Percentiles rank a stretch among this genome's conserved stretches.
Conservation (phyloP, 345 rosid species). For the Eucalyptus polyanthemos region DNA sequence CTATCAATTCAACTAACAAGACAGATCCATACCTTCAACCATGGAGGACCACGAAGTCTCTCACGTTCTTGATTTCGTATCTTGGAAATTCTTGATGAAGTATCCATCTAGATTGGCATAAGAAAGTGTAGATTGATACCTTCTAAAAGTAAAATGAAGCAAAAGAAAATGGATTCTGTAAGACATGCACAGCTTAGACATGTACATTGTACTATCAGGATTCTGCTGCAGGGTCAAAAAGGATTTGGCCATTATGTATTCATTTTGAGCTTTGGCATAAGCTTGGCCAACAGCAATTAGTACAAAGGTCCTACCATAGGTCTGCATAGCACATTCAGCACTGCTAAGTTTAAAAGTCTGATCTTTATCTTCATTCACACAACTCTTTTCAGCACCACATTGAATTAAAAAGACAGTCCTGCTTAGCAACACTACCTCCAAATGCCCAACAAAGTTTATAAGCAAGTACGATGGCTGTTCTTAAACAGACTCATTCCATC, state of each 20-base stretch:
- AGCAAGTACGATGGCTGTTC: background rate
- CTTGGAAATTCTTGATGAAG: slow-evolving; percentile 93
- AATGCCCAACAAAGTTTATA: background rate
- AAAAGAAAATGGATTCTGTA: background rate
- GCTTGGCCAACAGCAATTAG: background rate
- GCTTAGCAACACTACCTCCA: background rate
- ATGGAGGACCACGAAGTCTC: slow-evolving; percentile 91
- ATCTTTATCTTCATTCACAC: background rate
- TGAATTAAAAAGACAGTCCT: background rate
- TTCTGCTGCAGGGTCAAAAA: background rate
- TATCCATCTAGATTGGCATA: slow-evolving; percentile 86
- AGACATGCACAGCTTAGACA: background rate
- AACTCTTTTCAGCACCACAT: background rate
- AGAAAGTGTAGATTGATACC: background rate
- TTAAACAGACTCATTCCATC: background rate
- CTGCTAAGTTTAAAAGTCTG: background rate
- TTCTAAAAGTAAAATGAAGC: background rate
- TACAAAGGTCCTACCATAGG: background rate
- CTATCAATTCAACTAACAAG: background rate
- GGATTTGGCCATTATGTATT: background rate
- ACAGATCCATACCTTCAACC: slow-evolving; percentile 64
- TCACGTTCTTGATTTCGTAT: slow-evolving; percentile 82
- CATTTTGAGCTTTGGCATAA: background rate
- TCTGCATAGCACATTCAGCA: background rate
- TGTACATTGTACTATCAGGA: background rate